Percentiles rank a stretch among this genome's conserved stretches.
Conservation (phyloP, 2,329 filamentous ascomycete species). For the Cercospora citrullina region DNA sequence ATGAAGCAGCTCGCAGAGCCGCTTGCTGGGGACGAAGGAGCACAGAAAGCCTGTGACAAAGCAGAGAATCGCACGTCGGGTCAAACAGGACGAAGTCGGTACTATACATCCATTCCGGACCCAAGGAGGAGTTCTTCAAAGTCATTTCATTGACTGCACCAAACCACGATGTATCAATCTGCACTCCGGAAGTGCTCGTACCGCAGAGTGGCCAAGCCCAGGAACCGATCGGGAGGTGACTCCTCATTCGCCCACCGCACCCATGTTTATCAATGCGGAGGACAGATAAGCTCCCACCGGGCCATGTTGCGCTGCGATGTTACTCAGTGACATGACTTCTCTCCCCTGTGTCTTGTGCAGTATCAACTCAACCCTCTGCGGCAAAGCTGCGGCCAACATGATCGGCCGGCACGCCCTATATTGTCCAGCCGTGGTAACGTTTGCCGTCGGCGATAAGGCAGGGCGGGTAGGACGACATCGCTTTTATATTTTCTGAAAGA, state of each 20-base stretch:
- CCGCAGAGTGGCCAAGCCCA: background rate
- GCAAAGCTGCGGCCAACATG: constrained; percentile 4
- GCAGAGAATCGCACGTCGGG: background rate
- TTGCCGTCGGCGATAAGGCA: background rate
- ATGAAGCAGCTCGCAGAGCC: background rate
- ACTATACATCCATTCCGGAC: background rate
- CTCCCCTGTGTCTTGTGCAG: background rate
- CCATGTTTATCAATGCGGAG: constrained; percentile 1
- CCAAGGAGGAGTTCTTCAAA: background rate
- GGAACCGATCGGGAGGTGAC: background rate
- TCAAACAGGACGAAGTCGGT: background rate
- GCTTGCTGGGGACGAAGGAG: background rate
- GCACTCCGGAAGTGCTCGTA: background rate
- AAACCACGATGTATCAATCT: background rate
- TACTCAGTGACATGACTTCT: constrained; percentile 7
- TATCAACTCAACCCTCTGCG: background rate
- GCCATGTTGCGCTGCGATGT: background rate
- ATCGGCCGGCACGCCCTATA: constrained; percentile 4
- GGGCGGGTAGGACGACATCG: background rate
- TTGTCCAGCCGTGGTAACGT: background rate
- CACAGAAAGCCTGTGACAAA: background rate
- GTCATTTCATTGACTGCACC: background rate
- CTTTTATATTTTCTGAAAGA: background rate
- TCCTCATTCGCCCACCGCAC: background rate
- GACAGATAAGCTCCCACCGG: constrained; percentile 1